Base-by-base conservation (phyloP, 371 early-diverging fungal species). In the Mucor piriformis region DNA sequence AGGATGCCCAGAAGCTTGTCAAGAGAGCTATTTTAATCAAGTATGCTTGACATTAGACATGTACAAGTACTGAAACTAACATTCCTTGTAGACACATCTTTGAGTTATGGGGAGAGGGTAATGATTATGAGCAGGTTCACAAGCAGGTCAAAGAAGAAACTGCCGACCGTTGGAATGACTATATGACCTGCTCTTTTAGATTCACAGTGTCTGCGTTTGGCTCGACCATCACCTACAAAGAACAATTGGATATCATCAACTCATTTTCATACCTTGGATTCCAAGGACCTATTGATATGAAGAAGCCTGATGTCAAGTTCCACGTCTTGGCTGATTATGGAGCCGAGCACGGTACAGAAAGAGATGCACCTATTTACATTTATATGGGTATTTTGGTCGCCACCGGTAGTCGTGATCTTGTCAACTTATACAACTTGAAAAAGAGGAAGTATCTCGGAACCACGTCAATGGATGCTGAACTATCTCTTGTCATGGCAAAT, bases 381-480 rank as follows among this genome's bases (percentile, higher is more conserved):
- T 91, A 90, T 77, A 89, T 95, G 77, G 94, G 95, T 0, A 73
- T 83, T 32, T 61, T 87, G 58, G 79, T 46, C 12, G 89, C 86
- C 20, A 69, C 68, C 16, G 91, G 93, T 23, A 82, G 89, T 63
- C 82, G 97, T 7, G 84, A 87, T 23, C 55, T 92, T 24, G 85
- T 96, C 20, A 77, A 85, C 15, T 81, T 66, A 44, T 98, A 88
- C 66, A 91, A 94, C 66, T 79, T 97, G 46, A 99, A 97, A 78
- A 95, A 95, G 66, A 82, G 99, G 47, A 83, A 78, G 35, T 99
- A 97, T 66, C 67, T 99, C 21, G 98, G 98, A 15, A 97, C 91
- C 32, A 99, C 99, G 0, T 89, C 93, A 25, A 97, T 99, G 98
- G 97, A 99, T 65, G 96, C 98, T 4, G 96, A 97, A 68, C 74